Evolutionary conservation across 768 basidiomycete species (phyloP).

Genomic region (Thelephora ganbajun): DNA sequence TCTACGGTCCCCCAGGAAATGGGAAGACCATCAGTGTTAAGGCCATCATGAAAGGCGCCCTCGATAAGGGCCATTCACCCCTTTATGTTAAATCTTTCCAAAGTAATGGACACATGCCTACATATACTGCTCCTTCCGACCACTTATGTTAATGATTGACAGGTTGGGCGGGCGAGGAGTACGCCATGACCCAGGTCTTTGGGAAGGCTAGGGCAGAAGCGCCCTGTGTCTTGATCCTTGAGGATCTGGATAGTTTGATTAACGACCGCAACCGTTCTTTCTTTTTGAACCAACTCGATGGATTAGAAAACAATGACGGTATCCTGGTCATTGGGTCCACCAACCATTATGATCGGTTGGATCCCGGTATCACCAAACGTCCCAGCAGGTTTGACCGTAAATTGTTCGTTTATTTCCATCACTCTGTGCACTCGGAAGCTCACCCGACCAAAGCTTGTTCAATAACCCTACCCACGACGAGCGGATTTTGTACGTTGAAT

Average conservation of each 20-base stretch:
- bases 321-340: conserved; percentile 68
- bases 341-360: conserved; percentile 73
- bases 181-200: conserved; percentile 54
- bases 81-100: conserved; percentile 78
- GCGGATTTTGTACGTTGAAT: conserved; percentile 52
- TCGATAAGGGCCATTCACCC: conserved; percentile 45
- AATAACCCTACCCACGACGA: conserved; percentile 55
- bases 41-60: conserved; percentile 64
- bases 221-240: conserved; percentile 54
- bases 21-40: conserved; percentile 79
- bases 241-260: conserved; percentile 69
- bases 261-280: conserved; percentile 68
- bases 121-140: background rate
- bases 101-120: conserved; percentile 25
- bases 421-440: background rate
- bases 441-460: conserved; percentile 37
- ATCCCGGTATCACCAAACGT: conserved; percentile 60
- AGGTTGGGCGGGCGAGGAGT: conserved; percentile 53
- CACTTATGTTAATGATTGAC: background rate
- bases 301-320: conserved; percentile 68
- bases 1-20: conserved; percentile 77
- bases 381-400: conserved; percentile 82
- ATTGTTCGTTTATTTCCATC: conserved; percentile 36
- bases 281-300: conserved; percentile 82
- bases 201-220: conserved; percentile 53